Base-by-base conservation (phyloP, 352 stramenopile genomes). In the Aphanomyces invadans region DNA sequence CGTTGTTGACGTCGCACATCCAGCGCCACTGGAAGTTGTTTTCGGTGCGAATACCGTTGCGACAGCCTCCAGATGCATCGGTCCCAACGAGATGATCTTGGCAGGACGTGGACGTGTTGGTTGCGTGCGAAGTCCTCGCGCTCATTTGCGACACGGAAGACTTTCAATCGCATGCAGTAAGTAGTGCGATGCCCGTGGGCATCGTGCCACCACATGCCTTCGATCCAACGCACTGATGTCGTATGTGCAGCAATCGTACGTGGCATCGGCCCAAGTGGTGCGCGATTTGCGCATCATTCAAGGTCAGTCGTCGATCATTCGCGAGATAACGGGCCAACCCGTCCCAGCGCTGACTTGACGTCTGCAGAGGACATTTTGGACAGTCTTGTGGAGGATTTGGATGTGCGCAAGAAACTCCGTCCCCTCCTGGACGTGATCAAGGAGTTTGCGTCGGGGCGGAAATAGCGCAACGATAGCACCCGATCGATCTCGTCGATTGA, bases 131-230 rank as follows among this genome's bases (percentile, higher is more conserved):
- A 61, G 76, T 83, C 0, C 74, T 97, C 29, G 74, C 82, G 9
- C 74, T 92, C 17, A 75, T 96, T 25, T 89, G 83, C 70, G 83
- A 74, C 56, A 89, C 86, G 31, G 87, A 96, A 70, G 86, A 96
- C 73, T 95, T 92, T 54, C 78, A 86, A 62, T 88, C 82, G 19
- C 79, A 88, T 42, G 62, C 73, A 44, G 75, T 81, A 64, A n/a
- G n/a, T n/a, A n/a, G n/a, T n/a, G n/a, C n/a, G n/a, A n/a, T n/a
- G n/a, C n/a, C n/a, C n/a, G n/a, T n/a, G n/a, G n/a, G n/a, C n/a
- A n/a, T n/a, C n/a, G n/a, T n/a, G n/a, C n/a, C 61, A 68, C 59
- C 21, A 44, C 17, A 25, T 56, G 9, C 25, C 49, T 19, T 29
- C 49, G 19, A 17, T 45, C 38, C 9, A 45, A 45, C 38, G 4